Evolutionary conservation across 1,284 basidiomycete species (phyloP).

Genomic region (Coriolopsis trogii): DNA sequence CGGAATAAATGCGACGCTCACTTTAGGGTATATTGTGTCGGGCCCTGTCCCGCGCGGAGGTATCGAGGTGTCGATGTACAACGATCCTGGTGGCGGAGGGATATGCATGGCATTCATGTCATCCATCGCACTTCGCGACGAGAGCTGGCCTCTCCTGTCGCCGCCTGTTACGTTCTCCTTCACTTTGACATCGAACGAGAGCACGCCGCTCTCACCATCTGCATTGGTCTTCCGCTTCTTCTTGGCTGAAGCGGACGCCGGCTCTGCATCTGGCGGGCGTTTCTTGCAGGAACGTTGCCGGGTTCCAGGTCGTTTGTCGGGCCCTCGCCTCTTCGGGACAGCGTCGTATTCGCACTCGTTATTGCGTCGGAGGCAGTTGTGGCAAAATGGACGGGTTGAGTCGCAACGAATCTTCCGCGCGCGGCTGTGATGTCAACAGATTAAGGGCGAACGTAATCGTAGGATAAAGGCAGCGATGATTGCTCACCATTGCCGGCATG

Average conservation of each 20-base stretch:
- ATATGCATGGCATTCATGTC: slow-evolving; percentile 29
- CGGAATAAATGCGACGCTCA: slow-evolving; percentile 27
- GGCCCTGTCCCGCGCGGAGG: slow-evolving; percentile 26
- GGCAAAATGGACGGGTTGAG: slow-evolving; percentile 75
- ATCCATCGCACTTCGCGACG: slow-evolving; percentile 29
- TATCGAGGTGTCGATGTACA: slow-evolving; percentile 34
- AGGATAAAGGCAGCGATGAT: slow-evolving; percentile 8
- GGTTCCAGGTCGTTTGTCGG: slow-evolving; percentile 81
- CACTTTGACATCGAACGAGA: slow-evolving; percentile 32
- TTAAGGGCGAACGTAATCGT: slow-evolving; percentile 22
- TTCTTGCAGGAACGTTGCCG: slow-evolving; percentile 82
- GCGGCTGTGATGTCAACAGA: slow-evolving; percentile 52
- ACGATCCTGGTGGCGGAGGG: slow-evolving; percentile 25
- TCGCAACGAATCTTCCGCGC: slow-evolving; percentile 83
- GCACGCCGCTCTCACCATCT: slow-evolving; percentile 31
- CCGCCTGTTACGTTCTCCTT: slow-evolving; percentile 34
- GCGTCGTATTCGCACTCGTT: slow-evolving; percentile 79
- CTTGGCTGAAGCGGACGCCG: slow-evolving; percentile 52
- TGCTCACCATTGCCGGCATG: slow-evolving; percentile 43
- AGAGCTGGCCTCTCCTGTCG: slow-evolving; percentile 27
- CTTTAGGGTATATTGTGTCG: slow-evolving; percentile 37
- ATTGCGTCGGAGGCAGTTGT: slow-evolving; percentile 75
- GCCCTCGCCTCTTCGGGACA: slow-evolving; percentile 77
- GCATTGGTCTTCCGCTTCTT: slow-evolving; percentile 53
- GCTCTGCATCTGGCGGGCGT: slow-evolving; percentile 56